These are phyloP conservation scores for Aureobasidium leucospermi DNA, from an alignment of 2,329 filamentous ascomycete genomes.

Conservation along the genomic window DNA sequence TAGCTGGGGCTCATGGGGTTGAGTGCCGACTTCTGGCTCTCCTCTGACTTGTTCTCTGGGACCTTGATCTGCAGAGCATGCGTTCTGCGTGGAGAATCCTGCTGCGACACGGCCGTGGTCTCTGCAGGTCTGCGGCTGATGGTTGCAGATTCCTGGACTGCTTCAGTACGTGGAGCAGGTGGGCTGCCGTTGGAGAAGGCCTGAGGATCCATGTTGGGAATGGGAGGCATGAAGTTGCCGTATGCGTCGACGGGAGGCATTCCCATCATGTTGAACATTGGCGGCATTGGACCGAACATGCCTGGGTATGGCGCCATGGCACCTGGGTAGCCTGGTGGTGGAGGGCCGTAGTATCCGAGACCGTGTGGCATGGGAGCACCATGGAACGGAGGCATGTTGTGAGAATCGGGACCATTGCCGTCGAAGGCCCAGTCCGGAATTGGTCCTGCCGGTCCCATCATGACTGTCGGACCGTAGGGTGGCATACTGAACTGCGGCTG, in stretches of 20 bases:
- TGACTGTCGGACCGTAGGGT: not conserved
- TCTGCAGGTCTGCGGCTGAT: not conserved
- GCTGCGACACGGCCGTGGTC: not conserved
- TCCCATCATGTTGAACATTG: conserved; percentile 14
- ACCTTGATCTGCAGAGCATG: conserved; percentile 29
- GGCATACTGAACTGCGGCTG: conserved; percentile 10
- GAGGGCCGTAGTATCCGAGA: not conserved
- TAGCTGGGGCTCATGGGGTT: conserved; percentile 34
- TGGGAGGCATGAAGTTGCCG: not conserved
- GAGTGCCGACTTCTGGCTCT: conserved; percentile 24
- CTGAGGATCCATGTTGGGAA: not conserved
- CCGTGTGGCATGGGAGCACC: not conserved
- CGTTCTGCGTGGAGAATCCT: conserved; percentile 20
- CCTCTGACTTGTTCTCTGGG: conserved; percentile 21
- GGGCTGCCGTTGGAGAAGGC: conserved; percentile 4
- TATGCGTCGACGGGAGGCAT: conserved; percentile 10
- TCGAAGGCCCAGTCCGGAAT: conserved; percentile 11
- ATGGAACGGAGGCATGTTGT: conserved; percentile 2
- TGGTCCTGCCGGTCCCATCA: not conserved
- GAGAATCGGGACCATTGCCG: conserved; percentile 2
- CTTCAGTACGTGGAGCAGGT: not conserved
- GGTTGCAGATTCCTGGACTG: not conserved
- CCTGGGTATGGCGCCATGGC: conserved; percentile 1
- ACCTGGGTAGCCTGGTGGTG: not conserved
- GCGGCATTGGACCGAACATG: conserved; percentile 1